Conservation (phyloP, 345 rosid genomes). For the Diplotaxis tenuifolia region DNA sequence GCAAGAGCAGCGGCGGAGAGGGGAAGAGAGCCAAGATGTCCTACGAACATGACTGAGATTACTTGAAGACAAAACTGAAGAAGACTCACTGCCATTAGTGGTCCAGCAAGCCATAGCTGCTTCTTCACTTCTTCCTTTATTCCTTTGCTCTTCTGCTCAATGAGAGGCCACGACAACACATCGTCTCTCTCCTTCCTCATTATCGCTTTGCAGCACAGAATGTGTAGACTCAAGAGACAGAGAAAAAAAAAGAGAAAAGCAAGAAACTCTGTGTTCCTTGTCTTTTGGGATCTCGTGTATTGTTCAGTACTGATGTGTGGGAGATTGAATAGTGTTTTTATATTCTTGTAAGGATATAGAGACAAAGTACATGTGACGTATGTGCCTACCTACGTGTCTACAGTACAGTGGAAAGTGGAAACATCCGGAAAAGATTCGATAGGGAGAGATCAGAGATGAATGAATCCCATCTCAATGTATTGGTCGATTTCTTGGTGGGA, state of each 20-base stretch:
- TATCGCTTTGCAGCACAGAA: not conserved
- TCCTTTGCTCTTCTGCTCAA: constrained; percentile 7
- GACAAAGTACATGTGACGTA: constrained; percentile 4
- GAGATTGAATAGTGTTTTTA: not conserved
- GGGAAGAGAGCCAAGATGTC: constrained; percentile 62
- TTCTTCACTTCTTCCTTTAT: constrained; percentile 34
- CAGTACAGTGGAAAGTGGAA: not conserved
- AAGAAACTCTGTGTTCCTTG: not conserved
- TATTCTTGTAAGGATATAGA: not conserved
- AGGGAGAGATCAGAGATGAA: not conserved
- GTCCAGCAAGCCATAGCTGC: constrained; percentile 32
- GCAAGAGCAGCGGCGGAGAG: constrained; percentile 54
- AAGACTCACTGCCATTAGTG: constrained; percentile 28
- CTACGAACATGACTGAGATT: constrained; percentile 49
- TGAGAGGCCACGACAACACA: constrained; percentile 17
- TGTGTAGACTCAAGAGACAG: not conserved
- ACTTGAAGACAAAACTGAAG: constrained; percentile 34
- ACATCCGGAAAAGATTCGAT: not conserved
- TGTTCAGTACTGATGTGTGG: constrained; percentile 8
- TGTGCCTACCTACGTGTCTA: not conserved
- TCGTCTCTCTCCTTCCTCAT: constrained; percentile 13
- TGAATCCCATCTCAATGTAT: constrained; percentile 2
- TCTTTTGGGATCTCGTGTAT: constrained; percentile 13
- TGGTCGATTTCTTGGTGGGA: not conserved
- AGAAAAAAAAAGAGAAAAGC: not conserved